phyloP scores from a whole-genome alignment of 129 eudicot genomes.

The Centaurea solstitialis region DNA sequence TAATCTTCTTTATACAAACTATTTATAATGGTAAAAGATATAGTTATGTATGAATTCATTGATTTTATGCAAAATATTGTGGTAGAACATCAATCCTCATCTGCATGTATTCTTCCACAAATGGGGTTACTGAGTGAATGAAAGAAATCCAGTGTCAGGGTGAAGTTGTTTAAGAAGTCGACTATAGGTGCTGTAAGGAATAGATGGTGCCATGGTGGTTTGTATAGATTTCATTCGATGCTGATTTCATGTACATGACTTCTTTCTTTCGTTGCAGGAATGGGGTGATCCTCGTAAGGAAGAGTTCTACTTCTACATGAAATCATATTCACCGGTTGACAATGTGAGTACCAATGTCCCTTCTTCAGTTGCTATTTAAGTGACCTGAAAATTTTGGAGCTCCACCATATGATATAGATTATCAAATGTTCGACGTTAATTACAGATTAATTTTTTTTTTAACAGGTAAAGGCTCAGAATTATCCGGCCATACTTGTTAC shows the following conservation, averaged over 20 bases:
- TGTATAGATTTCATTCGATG: not conserved
- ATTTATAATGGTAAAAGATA: not conserved
- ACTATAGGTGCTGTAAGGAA: not conserved
- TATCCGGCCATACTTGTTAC: conserved; percentile 88
- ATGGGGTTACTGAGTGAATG: not conserved
- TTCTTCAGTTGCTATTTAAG: conserved; percentile 2
- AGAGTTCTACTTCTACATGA: conserved; percentile 86
- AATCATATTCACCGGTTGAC: conserved; percentile 95
- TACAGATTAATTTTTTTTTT: conserved; percentile 11
- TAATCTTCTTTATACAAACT: too few relatives aligned
- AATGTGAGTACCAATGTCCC: conserved; percentile 56
- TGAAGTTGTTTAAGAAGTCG: not conserved
- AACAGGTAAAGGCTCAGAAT: conserved; percentile 68
- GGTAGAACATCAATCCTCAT: not conserved
- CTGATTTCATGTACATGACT: conserved; percentile 7
- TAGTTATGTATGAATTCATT: not conserved
- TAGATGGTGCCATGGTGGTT: not conserved
- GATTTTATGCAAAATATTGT: not conserved
- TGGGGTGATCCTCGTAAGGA: conserved; percentile 98
- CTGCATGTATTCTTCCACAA: not conserved
- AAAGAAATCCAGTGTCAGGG: not conserved
- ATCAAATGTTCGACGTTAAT: conserved; percentile 6
- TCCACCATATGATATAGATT: conserved; percentile 5
- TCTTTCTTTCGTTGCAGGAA: conserved; percentile 58
- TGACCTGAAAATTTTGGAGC: not conserved